Conservation (phyloP, 176 grass and related monocot genomes). For the Zoysia pacifica region DNA sequence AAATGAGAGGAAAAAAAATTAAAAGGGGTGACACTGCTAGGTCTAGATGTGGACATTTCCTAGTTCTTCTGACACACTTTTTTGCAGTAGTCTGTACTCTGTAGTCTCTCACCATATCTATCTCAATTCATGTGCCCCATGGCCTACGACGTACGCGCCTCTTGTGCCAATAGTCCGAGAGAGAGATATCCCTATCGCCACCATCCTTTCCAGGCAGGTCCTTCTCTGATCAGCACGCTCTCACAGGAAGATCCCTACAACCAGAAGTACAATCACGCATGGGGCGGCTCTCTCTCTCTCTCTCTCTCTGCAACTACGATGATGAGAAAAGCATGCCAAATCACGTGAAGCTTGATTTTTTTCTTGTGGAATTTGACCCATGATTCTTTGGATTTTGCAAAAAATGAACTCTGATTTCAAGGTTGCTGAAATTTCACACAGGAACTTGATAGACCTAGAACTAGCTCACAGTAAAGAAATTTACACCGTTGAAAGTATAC, state of each 20-base stretch:
- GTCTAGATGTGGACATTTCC: slow-evolving; percentile 50
- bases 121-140: slow-evolving; percentile 50
- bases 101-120: slow-evolving; percentile 47
- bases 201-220: not conserved
- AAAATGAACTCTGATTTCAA: no score
- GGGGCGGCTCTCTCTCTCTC: not conserved
- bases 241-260: not conserved
- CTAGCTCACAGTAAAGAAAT: not conserved
- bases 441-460: not conserved
- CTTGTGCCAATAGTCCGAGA: slow-evolving; percentile 36
- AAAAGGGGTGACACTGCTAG: no score
- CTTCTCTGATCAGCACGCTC: not conserved
- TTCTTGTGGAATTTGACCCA: no score
- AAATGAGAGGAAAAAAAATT: not conserved
- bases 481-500: not conserved
- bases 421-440: no score
- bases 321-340: slow-evolving; percentile 20
- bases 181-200: slow-evolving; percentile 5
- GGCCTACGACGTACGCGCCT: not conserved
- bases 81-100: slow-evolving; percentile 11
- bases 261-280: not conserved
- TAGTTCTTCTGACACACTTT: slow-evolving; percentile 54
- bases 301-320: slow-evolving; percentile 10
- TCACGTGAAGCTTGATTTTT: slow-evolving; percentile 1
- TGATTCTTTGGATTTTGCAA: no score